Conservation (phyloP, 2,329 filamentous ascomycete species). For the Penicillium hesseltinei region DNA sequence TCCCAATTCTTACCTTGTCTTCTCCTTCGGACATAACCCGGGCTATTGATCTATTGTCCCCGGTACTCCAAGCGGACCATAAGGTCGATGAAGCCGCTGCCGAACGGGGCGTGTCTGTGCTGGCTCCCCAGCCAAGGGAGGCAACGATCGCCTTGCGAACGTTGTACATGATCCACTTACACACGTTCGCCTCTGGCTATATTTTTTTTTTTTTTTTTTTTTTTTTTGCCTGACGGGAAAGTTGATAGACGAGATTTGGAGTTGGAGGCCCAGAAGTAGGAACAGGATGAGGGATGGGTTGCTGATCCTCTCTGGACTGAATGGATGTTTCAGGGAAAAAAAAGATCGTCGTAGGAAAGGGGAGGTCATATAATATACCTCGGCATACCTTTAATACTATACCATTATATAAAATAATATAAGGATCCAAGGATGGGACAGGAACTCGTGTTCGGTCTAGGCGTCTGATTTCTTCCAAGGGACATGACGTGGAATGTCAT, state of each 20-base stretch:
- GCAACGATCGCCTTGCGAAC: slow-evolving; percentile 5
- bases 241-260: background rate
- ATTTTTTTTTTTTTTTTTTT: background rate
- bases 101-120: slow-evolving; percentile 7
- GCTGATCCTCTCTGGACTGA: slow-evolving; percentile 16
- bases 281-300: slow-evolving; percentile 6
- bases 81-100: background rate
- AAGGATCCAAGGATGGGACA: background rate
- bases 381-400: no score
- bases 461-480: background rate
- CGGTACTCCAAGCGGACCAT: background rate
- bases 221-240: background rate
- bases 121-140: background rate
- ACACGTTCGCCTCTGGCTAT: background rate
- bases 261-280: background rate
- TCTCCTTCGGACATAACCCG: slow-evolving; percentile 3
- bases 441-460: slow-evolving; percentile 5
- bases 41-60: background rate
- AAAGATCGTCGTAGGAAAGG: no score
- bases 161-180: slow-evolving; percentile 3
- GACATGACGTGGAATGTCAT: background rate
- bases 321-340: slow-evolving; percentile 9
- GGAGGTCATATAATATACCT: no score
- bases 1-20: background rate
- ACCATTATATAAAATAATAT: no score